These are phyloP conservation scores for Crithidia fasciculata DNA, from an alignment of 208 protist species.

Conservation along the genomic window DNA sequence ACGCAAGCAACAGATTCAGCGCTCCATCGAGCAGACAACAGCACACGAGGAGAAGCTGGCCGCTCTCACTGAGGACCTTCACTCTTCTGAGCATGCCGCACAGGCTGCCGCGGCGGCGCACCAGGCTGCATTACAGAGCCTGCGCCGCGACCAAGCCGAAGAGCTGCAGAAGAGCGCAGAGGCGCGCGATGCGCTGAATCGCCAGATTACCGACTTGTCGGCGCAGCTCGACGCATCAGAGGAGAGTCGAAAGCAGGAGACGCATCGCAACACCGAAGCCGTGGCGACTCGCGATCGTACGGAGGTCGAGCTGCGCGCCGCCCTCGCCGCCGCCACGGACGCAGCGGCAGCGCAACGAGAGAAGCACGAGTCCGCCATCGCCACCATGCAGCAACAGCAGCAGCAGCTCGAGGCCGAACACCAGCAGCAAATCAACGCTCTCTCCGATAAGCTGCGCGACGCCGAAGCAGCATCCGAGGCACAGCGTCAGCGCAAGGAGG, in stretches of 20 bases:
- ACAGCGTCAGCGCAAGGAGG: background rate
- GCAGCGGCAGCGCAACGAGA: too few relatives aligned
- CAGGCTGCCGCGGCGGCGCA: background rate
- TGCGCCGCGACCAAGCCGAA: background rate
- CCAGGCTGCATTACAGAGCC: background rate
- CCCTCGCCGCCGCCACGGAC: too few relatives aligned
- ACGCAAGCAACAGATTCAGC: conserved; percentile 14
- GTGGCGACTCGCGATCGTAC: too few relatives aligned
- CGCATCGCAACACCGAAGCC: too few relatives aligned
- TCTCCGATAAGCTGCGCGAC: background rate
- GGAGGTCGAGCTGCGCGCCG: too few relatives aligned
- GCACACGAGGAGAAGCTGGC: conserved; percentile 3
- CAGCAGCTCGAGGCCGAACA: background rate
- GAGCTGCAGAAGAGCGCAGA: background rate
- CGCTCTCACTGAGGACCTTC: background rate
- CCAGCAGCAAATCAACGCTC: background rate
- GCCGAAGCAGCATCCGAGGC: background rate
- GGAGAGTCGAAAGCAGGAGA: too few relatives aligned
- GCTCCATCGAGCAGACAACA: conserved; percentile 6
- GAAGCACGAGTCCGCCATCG: too few relatives aligned
- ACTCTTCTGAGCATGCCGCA: background rate
- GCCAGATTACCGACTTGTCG: background rate
- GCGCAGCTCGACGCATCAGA: too few relatives aligned
- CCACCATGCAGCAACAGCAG: too few relatives aligned
- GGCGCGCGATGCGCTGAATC: background rate